Conservation (phyloP, 768 basidiomycete species). For the Pleurotus cornucopiae region DNA sequence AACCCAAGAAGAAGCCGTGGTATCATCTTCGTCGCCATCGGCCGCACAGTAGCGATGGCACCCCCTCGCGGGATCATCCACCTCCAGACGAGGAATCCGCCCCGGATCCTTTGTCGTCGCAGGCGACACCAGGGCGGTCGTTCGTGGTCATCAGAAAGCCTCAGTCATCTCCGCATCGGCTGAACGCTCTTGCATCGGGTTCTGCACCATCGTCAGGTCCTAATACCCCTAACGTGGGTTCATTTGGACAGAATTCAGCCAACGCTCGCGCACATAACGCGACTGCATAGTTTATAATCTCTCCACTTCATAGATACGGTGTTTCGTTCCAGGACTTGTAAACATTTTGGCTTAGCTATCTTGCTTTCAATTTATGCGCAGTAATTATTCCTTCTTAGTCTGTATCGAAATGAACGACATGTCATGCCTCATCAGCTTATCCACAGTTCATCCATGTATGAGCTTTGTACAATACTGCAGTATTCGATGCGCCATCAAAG, state of each 20-base stretch:
- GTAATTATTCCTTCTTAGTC: background rate
- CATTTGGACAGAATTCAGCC: conserved; percentile 9
- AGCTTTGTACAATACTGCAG: conserved; percentile 6
- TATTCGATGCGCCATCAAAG: background rate
- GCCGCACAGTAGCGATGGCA: conserved; percentile 54
- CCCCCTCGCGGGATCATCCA: conserved; percentile 18
- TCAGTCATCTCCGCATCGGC: conserved; percentile 30
- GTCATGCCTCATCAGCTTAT: background rate
- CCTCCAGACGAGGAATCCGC: conserved; percentile 32
- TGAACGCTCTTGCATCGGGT: conserved; percentile 23
- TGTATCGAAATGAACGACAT: background rate
- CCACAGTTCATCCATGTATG: conserved; percentile 3
- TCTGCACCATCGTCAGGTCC: background rate
- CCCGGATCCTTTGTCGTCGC: conserved; percentile 21
- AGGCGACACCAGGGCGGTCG: conserved; percentile 40
- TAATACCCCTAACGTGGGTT: background rate
- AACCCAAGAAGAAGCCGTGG: conserved; percentile 68
- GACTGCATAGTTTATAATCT: conserved; percentile 12
- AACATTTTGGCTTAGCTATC: background rate
- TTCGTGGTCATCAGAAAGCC: conserved; percentile 67
- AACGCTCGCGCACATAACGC: conserved; percentile 15
- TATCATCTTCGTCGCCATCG: conserved; percentile 58
- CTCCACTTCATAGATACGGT: background rate
- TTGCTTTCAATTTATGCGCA: conserved; percentile 6
- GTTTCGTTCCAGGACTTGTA: background rate